phyloP scores from a whole-genome alignment of 2,329 filamentous ascomycete genomes.

The Helicocarpus griseus region DNA sequence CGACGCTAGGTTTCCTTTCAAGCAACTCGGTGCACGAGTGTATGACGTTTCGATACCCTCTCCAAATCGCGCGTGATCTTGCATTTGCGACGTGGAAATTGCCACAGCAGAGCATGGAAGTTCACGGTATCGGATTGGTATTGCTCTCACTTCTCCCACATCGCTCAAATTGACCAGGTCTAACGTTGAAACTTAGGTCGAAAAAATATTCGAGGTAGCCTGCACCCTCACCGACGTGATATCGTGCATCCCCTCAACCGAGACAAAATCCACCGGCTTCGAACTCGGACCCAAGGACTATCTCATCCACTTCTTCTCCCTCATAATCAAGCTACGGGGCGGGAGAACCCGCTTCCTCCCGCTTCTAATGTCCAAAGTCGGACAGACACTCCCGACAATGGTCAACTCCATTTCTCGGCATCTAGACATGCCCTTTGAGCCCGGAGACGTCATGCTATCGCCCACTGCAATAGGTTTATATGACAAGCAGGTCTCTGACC shows the following conservation, averaged over 20 bases:
- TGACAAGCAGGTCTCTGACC: neutral
- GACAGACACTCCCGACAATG: conserved; percentile 53
- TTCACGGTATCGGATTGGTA: conserved; percentile 65
- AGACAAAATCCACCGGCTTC: conserved; percentile 53
- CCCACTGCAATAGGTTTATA: neutral
- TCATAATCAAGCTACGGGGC: conserved; percentile 61
- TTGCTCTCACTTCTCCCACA: conserved; percentile 21
- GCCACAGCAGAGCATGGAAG: conserved; percentile 61
- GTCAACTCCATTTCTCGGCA: conserved; percentile 14
- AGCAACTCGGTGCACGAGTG: conserved; percentile 48
- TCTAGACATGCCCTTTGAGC: conserved; percentile 4
- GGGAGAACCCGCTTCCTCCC: conserved; percentile 69
- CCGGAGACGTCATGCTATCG: too few relatives aligned
- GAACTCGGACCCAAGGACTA: conserved; percentile 61
- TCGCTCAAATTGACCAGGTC: neutral
- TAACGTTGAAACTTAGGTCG: conserved; percentile 43
- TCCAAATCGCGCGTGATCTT: conserved; percentile 54
- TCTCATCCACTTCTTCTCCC: conserved; percentile 57
- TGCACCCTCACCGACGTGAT: conserved; percentile 66
- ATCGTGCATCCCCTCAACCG: conserved; percentile 50
- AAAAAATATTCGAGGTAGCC: conserved; percentile 70
- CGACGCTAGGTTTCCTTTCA: conserved; percentile 57
- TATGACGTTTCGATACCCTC: conserved; percentile 54
- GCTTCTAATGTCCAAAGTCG: conserved; percentile 64
- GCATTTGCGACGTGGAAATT: conserved; percentile 60